Conservation (phyloP, 768 basidiomycete genomes). For the Terana coerulea region DNA sequence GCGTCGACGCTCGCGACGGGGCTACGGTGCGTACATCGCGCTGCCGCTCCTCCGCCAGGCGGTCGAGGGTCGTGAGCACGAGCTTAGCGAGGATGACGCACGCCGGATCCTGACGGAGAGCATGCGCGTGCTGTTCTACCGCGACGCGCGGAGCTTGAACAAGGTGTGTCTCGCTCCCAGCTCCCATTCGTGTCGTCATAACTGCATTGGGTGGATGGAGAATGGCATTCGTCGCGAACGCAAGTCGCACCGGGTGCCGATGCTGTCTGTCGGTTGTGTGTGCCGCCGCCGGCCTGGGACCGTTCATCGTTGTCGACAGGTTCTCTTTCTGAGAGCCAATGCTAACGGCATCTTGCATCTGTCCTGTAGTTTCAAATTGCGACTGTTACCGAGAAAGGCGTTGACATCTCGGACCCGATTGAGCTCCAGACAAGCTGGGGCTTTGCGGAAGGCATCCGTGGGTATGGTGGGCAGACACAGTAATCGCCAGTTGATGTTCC, state of each 20-base stretch:
- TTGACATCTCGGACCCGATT: constrained; percentile 74
- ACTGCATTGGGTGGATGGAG: neutral
- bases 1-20: constrained; percentile 92
- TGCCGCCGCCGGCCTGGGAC: too few relatives aligned
- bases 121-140: constrained; percentile 93
- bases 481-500: too few relatives aligned
- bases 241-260: too few relatives aligned
- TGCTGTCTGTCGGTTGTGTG: too few relatives aligned
- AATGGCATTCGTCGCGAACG: too few relatives aligned
- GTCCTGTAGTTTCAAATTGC: constrained; percentile 86
- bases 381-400: constrained; percentile 73
- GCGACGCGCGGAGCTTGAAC: constrained; percentile 93
- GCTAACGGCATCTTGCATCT: too few relatives aligned
- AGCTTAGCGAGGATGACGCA: constrained; percentile 77
- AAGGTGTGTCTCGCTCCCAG: constrained; percentile 55
- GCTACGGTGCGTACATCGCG: constrained; percentile 91
- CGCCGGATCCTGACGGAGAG: constrained; percentile 73
- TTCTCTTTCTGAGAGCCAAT: too few relatives aligned
- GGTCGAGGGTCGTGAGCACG: constrained; percentile 77
- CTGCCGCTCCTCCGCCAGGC: constrained; percentile 89
- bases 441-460: constrained; percentile 89
- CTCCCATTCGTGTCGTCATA: neutral
- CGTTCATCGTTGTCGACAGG: too few relatives aligned
- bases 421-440: constrained; percentile 78
- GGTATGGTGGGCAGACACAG: constrained; percentile 90